Base-by-base conservation (phyloP, 495 filamentous ascomycete genomes). In the Amphirosellinia nigrospora region DNA sequence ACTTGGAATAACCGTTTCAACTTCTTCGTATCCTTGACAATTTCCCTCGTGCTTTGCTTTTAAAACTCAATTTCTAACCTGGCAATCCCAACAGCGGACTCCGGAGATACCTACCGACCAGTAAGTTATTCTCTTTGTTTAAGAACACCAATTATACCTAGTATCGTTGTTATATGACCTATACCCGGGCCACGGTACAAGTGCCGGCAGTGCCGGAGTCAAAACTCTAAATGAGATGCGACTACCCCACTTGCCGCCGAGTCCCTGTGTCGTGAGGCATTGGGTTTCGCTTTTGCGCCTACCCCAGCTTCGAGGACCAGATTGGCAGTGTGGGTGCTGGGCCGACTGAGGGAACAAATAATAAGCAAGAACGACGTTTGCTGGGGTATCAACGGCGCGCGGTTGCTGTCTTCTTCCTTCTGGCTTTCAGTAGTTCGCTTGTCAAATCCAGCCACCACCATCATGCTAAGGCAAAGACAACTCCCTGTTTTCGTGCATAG, bases 91-190 rank as follows among this genome's bases (percentile, higher is more conserved):
- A 79, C 73, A 86, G 84, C 84, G 70, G 84, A 86, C 70, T 79
- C 84, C 67, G 83, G 83, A 77, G 84, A 86, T 70, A 85, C 79
- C 50, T 86, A 86, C 71, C 84, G 84, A 71, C 83, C 84, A 70
- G 84, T 86, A 79, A 85, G 82, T 84, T 64, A 4, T n/a, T 53
- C 56, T 34, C 21, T 39, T 50, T 64, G 26, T 64, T 36, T 0
- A 32, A 65, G 48, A 53, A 38, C 5, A 41, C 46, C 34, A 9
- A 16, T 64, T 55, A 30, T 41, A n/a, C n/a, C n/a, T n/a, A n/a
- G n/a, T n/a, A n/a, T n/a, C n/a, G 30, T 30, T 43, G 11, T 28
- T 52, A 23, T 58, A 50, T 52, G 16, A 52, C 32, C 6, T 52
- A 23, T 6, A 15, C n/a, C 52, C 23, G n/a, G 23, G 32, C 41